phyloP scores from a whole-genome alignment of 169 alveolate genomes.

The Neospora caninum region DNA sequence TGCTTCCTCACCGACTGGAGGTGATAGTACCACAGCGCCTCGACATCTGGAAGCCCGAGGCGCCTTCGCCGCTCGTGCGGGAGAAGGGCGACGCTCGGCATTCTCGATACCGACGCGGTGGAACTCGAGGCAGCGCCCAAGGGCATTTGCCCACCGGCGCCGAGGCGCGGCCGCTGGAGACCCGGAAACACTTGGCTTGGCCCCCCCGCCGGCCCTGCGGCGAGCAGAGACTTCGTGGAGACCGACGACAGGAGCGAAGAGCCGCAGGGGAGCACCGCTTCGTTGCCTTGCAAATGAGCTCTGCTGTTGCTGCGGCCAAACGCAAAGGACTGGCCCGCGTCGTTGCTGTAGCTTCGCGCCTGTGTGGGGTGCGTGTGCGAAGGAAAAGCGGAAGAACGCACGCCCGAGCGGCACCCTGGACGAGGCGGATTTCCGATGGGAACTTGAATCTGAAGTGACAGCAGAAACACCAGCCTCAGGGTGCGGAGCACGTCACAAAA shows the following conservation, averaged over 20 bases:
- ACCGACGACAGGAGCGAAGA: neutral
- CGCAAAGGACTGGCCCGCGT: neutral
- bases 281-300: neutral
- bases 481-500: neutral
- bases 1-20: constrained; percentile 58
- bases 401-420: neutral
- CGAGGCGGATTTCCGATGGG: neutral
- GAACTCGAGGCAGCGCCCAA: neutral
- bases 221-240: neutral
- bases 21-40: constrained; percentile 36
- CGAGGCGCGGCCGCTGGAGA: constrained; percentile 40
- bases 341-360: neutral
- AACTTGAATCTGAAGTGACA: neutral
- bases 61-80: constrained; percentile 9
- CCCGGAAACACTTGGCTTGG: neutral
- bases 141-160: neutral
- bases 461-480: neutral
- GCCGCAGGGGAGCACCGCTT: neutral
- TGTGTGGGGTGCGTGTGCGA: neutral
- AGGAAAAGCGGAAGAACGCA: neutral
- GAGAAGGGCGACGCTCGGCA: neutral
- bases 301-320: neutral
- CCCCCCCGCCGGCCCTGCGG: constrained; percentile 12
- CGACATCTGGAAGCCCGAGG: constrained; percentile 37
- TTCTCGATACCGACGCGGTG: neutral